Base-by-base conservation (phyloP, 805 yeast genomes). In the Diddensiella transvaalensis region DNA sequence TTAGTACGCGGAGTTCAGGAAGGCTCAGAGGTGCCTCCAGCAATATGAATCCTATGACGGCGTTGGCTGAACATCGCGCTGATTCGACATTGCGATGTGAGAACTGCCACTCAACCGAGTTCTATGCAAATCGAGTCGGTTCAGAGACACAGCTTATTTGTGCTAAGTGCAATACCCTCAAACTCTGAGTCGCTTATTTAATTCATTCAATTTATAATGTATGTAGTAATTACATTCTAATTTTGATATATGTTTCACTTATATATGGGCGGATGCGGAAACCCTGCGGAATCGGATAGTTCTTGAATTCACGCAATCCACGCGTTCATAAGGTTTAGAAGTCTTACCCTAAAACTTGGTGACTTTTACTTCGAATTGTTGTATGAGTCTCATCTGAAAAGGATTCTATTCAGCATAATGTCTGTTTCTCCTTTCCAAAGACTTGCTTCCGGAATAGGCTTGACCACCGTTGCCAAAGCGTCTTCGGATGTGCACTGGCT, bases 401-500 rank as follows among this genome's bases (percentile, higher is more conserved):
- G n/a, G n/a, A n/a, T n/a, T n/a, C n/a, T n/a, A n/a, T n/a, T n/a
- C 13, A 26, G 13, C 32, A 26, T 8, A 8, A 26, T 26, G 38
- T 35, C 21, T 35, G 38, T 35, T 6, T 17, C 21, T 35, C 17
- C 15, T 10, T 8, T 35, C 38, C 15, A 15, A 8, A 13, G 22
- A 22, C 2, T 41, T 3, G 22, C 32, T 15, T 38, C 38, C 8
- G 42, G 37, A 22, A 13, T 47, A 11, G 50, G 50, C 15, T 10
- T 47, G 4, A n/a, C 29, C 17, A 42, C 41, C 10, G 18, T 42
- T 4, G 18, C 19, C 23, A 29, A 38, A 1, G 56, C 69, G 0
- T 60, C 67, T 4, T 21, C 52, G 23, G 71, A 67, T 48, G 61
- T 65, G 4, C 67, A 65, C 37, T 22, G 55, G 22, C 59, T 69